Evolutionary conservation across 768 basidiomycete species (phyloP), one percentile per base, ranked within the genome.

Genomic region (Leccinum boreale): DNA sequence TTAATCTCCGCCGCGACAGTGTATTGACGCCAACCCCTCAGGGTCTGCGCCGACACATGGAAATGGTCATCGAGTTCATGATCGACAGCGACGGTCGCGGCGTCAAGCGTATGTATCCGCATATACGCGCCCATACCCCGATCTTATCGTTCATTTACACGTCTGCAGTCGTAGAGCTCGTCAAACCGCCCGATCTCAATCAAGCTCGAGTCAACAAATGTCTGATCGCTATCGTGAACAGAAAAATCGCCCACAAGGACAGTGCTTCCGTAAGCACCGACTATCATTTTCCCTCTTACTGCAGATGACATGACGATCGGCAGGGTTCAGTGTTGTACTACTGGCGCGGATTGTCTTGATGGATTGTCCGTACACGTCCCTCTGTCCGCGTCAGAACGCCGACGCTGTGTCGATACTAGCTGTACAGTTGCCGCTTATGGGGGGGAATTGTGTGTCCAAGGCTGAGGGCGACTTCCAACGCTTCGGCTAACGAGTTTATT

Each of bases 201-300:
- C 94, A 96, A 75, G 89, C 93, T 8, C 81, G 90, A 45, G 94
- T 93, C 44, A 96, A 97, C 72, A 95, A 93, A 70, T 96, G 93
- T 64, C 78, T 98, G 36, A 93, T 98, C 53, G 92, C 93, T 2
- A 77, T 98, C 7, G 93, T 95, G 4, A 89, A 88, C 67, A 81
- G 91, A 50, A 96, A 95, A 68, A 81, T 91, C 19, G 90, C 94
- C 1, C 78, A 77, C 56, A 95, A 94, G 71, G 85, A 90, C 45
- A 90, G 79, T 50, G 76, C 75, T 50, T 81, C 85, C 2, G 86
- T 86, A 57, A 51, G 84, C 64, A 36, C 7, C 0, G 2, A 2
- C 8, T 14, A 0, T 44, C 7, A 9, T 1, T 10, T 45, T 15
- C 0, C 17, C 39, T n/a, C 29, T 24, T 5, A 19, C 48, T 36